Evolutionary conservation across 768 basidiomycete genomes (phyloP).

Genomic region (Lactarius hengduanensis): DNA sequence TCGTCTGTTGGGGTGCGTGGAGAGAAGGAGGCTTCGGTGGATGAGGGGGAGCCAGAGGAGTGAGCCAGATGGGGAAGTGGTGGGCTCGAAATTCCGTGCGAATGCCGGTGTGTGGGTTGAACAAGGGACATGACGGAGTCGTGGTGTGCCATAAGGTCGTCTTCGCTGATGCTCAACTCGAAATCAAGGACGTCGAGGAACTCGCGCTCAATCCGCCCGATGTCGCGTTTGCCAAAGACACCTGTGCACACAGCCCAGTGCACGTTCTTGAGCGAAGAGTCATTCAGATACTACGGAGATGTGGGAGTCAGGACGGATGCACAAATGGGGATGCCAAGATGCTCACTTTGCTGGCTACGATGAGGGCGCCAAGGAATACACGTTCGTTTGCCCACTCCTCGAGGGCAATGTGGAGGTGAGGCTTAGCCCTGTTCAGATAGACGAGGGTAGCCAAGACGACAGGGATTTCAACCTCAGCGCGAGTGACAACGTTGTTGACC

Average conservation of each 20-base stretch:
- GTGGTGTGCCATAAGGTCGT: conserved; percentile 51
- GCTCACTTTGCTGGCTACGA: conserved; percentile 78
- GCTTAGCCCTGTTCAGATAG: conserved; percentile 75
- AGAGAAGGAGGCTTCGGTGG: conserved; percentile 23
- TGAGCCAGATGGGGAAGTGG: conserved; percentile 15
- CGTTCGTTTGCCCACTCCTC: conserved; percentile 88
- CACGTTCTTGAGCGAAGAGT: conserved; percentile 83
- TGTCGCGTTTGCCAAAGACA: conserved; percentile 74
- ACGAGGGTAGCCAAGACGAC: conserved; percentile 69
- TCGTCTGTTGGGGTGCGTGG: conserved; percentile 21
- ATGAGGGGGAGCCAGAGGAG: conserved; percentile 11
- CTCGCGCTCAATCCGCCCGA: conserved; percentile 76
- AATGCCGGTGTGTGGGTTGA: conserved; percentile 2
- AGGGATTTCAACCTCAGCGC: conserved; percentile 71
- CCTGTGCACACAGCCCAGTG: conserved; percentile 83
- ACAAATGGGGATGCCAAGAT: conserved; percentile 27
- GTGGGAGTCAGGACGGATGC: conserved; percentile 17
- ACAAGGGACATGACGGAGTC: conserved; percentile 33
- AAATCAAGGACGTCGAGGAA: conserved; percentile 78
- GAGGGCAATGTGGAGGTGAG: conserved; percentile 75
- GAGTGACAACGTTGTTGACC: conserved; percentile 62
- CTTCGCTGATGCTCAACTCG: conserved; percentile 60
- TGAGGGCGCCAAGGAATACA: conserved; percentile 88
- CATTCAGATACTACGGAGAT: conserved; percentile 67
- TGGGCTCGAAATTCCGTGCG: background rate